Evolutionary conservation across 495 filamentous ascomycete species (phyloP).

Genomic region (Penicillium verhagenii): DNA sequence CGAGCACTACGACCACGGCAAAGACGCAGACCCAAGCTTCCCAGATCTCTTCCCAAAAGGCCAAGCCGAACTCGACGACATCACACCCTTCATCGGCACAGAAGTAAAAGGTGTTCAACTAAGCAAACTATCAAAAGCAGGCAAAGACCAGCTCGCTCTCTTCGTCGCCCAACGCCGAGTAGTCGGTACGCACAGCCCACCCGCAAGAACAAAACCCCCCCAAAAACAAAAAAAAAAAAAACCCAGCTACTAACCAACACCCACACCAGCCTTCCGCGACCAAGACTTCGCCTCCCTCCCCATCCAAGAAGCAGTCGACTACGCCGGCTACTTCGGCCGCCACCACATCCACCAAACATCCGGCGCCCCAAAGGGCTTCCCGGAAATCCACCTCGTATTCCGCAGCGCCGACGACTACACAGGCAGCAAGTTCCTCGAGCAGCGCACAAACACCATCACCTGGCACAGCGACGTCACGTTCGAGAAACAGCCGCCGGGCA

Average conservation of each 20-base stretch:
- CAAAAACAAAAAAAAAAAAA: too few relatives aligned
- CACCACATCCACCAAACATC: slow-evolving; percentile 64
- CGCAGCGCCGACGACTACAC: slow-evolving; percentile 53
- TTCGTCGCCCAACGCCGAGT: slow-evolving; percentile 59
- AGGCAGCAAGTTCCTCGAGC: slow-evolving; percentile 49
- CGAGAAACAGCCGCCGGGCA: slow-evolving; percentile 64
- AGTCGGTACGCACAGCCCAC: slow-evolving; percentile 37
- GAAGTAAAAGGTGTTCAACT: slow-evolving; percentile 56
- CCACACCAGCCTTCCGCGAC: slow-evolving; percentile 59
- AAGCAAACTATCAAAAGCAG: slow-evolving; percentile 50
- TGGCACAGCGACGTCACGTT: slow-evolving; percentile 70
- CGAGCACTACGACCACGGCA: slow-evolving; percentile 49
- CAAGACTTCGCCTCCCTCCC: slow-evolving; percentile 59
- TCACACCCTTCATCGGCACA: slow-evolving; percentile 56
- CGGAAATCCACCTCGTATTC: slow-evolving; percentile 62
- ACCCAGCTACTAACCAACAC: slow-evolving; percentile 1
- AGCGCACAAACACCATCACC: slow-evolving; percentile 55
- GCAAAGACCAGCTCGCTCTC: slow-evolving; percentile 57
- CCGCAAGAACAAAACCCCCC: not conserved
- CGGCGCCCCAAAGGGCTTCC: slow-evolving; percentile 57
- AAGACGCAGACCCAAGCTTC: slow-evolving; percentile 52
- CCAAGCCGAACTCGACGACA: slow-evolving; percentile 39
- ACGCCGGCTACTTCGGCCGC: slow-evolving; percentile 60
- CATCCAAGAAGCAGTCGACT: slow-evolving; percentile 55
- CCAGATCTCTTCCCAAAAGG: slow-evolving; percentile 49